phyloP scores from a whole-genome alignment of 768 basidiomycete species.

The Russula griseocarnosa region DNA sequence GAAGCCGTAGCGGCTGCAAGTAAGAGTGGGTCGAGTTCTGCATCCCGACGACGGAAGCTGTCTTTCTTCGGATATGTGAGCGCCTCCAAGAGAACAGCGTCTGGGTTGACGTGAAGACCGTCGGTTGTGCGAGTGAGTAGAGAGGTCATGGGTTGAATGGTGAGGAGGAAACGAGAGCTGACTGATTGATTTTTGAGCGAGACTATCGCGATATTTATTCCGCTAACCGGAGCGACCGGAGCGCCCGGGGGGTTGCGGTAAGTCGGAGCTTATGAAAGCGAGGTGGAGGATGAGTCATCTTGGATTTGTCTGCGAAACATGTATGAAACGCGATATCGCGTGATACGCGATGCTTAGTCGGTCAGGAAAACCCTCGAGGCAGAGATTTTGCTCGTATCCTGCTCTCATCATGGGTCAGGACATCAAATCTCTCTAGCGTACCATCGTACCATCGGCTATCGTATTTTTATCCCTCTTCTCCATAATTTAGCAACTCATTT shows the following conservation, averaged over 20 bases:
- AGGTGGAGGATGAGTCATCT: not conserved
- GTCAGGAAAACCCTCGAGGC: too few relatives aligned
- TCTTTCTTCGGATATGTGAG: slow-evolving; percentile 51
- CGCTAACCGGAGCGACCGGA: not conserved
- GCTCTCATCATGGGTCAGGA: too few relatives aligned
- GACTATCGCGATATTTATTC: slow-evolving; percentile 14
- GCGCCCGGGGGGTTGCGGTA: not conserved
- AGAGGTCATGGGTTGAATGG: slow-evolving; percentile 28
- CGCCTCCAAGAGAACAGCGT: slow-evolving; percentile 62
- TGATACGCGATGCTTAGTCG: not conserved
- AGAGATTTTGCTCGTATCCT: too few relatives aligned
- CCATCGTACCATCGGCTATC: too few relatives aligned
- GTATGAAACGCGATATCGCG: too few relatives aligned
- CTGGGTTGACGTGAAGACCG: slow-evolving; percentile 38
- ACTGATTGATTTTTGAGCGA: not conserved
- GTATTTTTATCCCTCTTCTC: too few relatives aligned
- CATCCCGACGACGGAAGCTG: slow-evolving; percentile 57
- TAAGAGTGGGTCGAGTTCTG: slow-evolving; percentile 72
- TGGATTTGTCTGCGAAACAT: not conserved
- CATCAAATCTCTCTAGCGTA: too few relatives aligned
- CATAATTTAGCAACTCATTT: too few relatives aligned
- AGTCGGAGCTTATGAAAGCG: slow-evolving; percentile 1
- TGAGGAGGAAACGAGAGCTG: not conserved
- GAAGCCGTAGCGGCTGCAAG: slow-evolving; percentile 73
- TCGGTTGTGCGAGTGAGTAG: slow-evolving; percentile 32